Percentiles rank a stretch among this genome's conserved stretches.
Conservation (phyloP, 345 rosid species). For the Salix caprea region DNA sequence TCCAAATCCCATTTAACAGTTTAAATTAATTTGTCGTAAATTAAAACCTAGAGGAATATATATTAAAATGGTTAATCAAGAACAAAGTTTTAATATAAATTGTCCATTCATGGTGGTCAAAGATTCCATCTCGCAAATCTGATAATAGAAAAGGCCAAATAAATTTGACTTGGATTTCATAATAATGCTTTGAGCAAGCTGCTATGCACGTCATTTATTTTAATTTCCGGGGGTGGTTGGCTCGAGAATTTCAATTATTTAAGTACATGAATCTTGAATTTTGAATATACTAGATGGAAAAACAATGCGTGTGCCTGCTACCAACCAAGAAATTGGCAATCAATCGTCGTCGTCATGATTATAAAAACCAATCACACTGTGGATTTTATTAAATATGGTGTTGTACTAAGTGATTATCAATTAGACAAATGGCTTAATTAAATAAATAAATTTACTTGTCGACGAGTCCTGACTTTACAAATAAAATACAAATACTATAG, state of each 20-base stretch:
- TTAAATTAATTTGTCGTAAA: not conserved
- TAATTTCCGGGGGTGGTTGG: not conserved
- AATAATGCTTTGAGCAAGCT: not conserved
- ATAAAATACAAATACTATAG: too few species aligned
- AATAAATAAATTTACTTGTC: too few species aligned
- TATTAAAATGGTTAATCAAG: too few species aligned
- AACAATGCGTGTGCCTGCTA: not conserved
- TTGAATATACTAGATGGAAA: not conserved
- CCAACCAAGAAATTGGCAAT: not conserved
- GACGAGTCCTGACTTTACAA: too few species aligned
- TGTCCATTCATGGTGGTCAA: constrained; percentile 8
- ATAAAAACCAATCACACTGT: not conserved
- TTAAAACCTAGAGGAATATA: too few species aligned
- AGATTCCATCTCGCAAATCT: not conserved
- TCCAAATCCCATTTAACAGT: not conserved
- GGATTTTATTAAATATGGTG: not conserved
- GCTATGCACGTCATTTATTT: not conserved
- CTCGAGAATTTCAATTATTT: not conserved
- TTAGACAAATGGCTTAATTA: too few species aligned
- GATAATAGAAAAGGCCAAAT: not conserved
- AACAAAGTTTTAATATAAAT: too few species aligned
- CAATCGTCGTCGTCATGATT: not conserved
- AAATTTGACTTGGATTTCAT: not conserved
- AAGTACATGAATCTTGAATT: not conserved
- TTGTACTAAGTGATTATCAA: too few species aligned